A percentile compares a stretch with the other conserved stretches of the same genome.
phyloP scores from a whole-genome alignment of 83 land plant species.

The Isoetes engelmannii region DNA sequence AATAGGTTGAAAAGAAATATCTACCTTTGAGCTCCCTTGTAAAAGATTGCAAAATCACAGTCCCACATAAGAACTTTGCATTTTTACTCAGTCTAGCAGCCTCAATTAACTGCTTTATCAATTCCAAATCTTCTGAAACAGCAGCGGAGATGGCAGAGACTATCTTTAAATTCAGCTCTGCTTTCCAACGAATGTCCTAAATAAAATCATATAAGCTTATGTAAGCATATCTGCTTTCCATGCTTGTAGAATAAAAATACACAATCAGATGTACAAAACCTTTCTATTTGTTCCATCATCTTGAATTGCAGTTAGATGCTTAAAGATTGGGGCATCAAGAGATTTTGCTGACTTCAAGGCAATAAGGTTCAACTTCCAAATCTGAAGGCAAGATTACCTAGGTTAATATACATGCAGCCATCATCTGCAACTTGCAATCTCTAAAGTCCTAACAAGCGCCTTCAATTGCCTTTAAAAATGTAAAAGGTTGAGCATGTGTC shows the following conservation, averaged over 20 bases:
- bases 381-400: slow-evolving; percentile 52
- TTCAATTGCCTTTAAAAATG: too few species aligned
- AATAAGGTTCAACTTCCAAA: slow-evolving; percentile 47
- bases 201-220: neutral
- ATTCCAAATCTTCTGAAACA: neutral
- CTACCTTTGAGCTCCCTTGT: slow-evolving; percentile 13
- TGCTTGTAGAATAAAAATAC: neutral
- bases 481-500: too few species aligned
- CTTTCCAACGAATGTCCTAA: slow-evolving; percentile 3
- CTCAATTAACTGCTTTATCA: slow-evolving; percentile 11
- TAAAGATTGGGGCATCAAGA: slow-evolving; percentile 45
- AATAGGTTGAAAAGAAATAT: neutral
- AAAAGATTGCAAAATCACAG: slow-evolving; percentile 8
- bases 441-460: too few species aligned
- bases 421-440: too few species aligned
- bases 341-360: slow-evolving; percentile 43
- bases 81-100: slow-evolving; percentile 7
- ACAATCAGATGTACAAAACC: neutral
- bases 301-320: slow-evolving; percentile 16
- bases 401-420: slow-evolving; percentile 14
- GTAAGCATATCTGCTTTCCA: neutral
- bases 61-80: slow-evolving; percentile 12
- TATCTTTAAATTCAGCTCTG: slow-evolving; percentile 14
- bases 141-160: slow-evolving; percentile 16
- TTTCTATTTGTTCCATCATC: slow-evolving; percentile 17